These are phyloP conservation scores for Ophiocordyceps robertsii DNA, from an alignment of 2,329 filamentous ascomycete genomes.

Conservation along the genomic window DNA sequence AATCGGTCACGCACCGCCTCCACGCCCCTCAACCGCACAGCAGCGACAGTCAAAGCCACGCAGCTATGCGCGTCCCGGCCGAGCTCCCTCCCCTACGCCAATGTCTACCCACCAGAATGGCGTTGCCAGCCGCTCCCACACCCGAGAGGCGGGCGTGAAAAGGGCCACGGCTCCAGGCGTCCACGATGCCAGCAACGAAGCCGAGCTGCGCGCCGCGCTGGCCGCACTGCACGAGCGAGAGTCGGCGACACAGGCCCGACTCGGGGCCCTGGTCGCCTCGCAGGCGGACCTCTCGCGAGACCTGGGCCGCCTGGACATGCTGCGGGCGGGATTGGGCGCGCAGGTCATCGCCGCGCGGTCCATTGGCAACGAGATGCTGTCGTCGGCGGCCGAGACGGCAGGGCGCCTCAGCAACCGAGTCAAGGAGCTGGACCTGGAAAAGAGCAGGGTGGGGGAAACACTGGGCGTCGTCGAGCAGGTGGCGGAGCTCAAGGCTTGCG, in stretches of 20 bases:
- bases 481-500: conserved; percentile 89
- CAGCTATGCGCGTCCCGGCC: conserved; percentile 29
- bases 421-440: conserved; percentile 77
- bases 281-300: conserved; percentile 82
- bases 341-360: conserved; percentile 73
- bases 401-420: conserved; percentile 77
- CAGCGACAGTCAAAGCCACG: conserved; percentile 2
- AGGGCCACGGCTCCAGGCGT: conserved; percentile 26
- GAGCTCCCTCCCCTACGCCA: conserved; percentile 21
- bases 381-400: conserved; percentile 73
- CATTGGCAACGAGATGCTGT: conserved; percentile 84
- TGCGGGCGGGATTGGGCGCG: conserved; percentile 76
- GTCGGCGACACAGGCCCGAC: conserved; percentile 55
- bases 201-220: conserved; percentile 69
- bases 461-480: conserved; percentile 90
- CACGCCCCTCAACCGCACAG: not conserved
- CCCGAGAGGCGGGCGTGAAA: conserved; percentile 14
- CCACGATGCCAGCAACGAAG: conserved; percentile 58
- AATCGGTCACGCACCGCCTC: not conserved
- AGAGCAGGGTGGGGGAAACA: conserved; percentile 80
- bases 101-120: conserved; percentile 36
- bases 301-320: conserved; percentile 72
- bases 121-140: conserved; percentile 20
- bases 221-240: conserved; percentile 65
- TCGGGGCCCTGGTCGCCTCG: conserved; percentile 65